Evolutionary conservation across 352 stramenopile species (phyloP).

Genomic region (Phytophthora idaei): DNA sequence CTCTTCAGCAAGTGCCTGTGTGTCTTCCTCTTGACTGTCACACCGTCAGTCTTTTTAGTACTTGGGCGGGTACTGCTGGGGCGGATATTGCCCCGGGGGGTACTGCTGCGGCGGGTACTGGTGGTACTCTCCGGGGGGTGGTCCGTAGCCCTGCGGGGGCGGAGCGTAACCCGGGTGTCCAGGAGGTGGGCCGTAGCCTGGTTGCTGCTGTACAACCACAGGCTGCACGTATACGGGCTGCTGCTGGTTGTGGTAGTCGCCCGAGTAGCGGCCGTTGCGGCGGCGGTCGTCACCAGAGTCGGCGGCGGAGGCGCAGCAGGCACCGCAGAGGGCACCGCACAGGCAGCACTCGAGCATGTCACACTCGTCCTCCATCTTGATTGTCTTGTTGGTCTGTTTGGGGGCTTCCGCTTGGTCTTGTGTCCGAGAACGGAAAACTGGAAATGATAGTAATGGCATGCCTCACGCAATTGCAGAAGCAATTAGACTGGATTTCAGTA

Average conservation of each 20-base stretch:
- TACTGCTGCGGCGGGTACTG: slow-evolving; percentile 55
- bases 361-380: slow-evolving; percentile 67
- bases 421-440: slow-evolving; percentile 13
- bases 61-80: slow-evolving; percentile 25
- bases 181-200: slow-evolving; percentile 32
- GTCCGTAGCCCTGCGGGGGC: slow-evolving; percentile 43
- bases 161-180: slow-evolving; percentile 41
- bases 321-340: slow-evolving; percentile 74
- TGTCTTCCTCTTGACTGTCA: slow-evolving; percentile 1
- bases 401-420: not conserved
- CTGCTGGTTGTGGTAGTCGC: slow-evolving; percentile 42
- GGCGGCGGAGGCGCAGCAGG: slow-evolving; percentile 66
- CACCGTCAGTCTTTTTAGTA: slow-evolving; percentile 9
- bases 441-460: slow-evolving; percentile 26
- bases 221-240: slow-evolving; percentile 79
- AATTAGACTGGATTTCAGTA: slow-evolving; percentile 24
- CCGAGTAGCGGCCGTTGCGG: slow-evolving; percentile 41
- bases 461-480: not conserved
- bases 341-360: slow-evolving; percentile 83
- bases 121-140: slow-evolving; percentile 50
- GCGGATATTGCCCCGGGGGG: slow-evolving; percentile 15
- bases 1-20: slow-evolving; percentile 7
- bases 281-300: slow-evolving; percentile 41
- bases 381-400: not conserved
- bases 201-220: slow-evolving; percentile 60